These are phyloP conservation scores for Cinchona pubescens DNA, from an alignment of 257 asterid genomes.

Conservation along the genomic window DNA sequence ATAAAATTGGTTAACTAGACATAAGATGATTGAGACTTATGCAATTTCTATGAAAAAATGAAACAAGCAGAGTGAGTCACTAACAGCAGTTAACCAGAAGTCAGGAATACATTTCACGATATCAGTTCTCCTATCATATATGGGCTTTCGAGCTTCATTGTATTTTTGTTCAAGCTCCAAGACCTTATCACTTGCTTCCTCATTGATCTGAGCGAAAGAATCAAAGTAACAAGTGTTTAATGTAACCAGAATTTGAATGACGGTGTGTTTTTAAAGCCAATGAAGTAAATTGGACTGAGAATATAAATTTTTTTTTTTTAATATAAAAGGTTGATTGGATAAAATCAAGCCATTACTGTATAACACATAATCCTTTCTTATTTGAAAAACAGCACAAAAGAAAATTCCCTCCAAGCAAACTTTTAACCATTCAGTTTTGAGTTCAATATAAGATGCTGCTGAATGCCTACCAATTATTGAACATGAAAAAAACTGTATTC, in stretches of 20 bases:
- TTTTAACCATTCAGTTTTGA: background rate
- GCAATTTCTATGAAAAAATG: background rate
- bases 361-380: background rate
- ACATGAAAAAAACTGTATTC: background rate
- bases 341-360: background rate
- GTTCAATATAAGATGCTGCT: background rate
- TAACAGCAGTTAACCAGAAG: constrained; percentile 94
- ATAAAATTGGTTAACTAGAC: background rate
- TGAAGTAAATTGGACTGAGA: background rate
- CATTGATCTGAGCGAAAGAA: constrained; percentile 68
- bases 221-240: background rate
- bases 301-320: too few relatives aligned
- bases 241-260: background rate
- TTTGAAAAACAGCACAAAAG: background rate
- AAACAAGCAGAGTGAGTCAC: constrained; percentile 25
- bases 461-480: background rate
- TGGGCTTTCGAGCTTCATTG: constrained; percentile 78
- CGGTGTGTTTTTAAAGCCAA: background rate
- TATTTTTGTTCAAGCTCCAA: constrained; percentile 89
- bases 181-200: constrained; percentile 89
- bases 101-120: constrained; percentile 74
- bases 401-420: background rate
- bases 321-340: background rate
- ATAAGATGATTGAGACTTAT: background rate
- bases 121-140: constrained; percentile 75